Conservation (phyloP, 257 asterid species). For the Ehretia macrophylla region DNA sequence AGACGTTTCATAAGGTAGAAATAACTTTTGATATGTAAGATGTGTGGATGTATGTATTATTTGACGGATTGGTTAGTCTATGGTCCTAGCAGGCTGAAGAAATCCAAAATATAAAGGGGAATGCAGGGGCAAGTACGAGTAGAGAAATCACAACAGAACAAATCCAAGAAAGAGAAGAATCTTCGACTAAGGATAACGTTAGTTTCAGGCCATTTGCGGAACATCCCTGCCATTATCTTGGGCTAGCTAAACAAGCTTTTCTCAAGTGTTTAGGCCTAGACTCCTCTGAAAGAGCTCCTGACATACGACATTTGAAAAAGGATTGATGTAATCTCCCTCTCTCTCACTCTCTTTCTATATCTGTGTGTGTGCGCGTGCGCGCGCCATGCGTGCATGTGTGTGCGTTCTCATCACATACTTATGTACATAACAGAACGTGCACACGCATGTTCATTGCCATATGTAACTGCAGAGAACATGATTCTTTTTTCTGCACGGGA, state of each 20-base stretch:
- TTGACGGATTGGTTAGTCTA: neutral
- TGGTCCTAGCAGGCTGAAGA: conserved; percentile 30
- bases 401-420: too few species aligned
- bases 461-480: too few species aligned
- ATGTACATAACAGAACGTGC: too few species aligned
- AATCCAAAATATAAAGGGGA: conserved; percentile 15
- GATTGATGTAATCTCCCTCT: conserved; percentile 31
- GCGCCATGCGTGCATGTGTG: too few species aligned
- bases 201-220: conserved; percentile 22
- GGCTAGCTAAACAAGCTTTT: conserved; percentile 44
- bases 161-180: conserved; percentile 18
- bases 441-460: neutral
- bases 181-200: conserved; percentile 25
- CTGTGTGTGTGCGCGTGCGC: neutral
- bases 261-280: conserved; percentile 65
- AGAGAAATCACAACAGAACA: conserved; percentile 25
- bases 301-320: conserved; percentile 29
- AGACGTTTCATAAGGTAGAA: too few species aligned
- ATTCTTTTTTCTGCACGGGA: too few species aligned
- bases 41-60: neutral
- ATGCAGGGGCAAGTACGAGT: conserved; percentile 20
- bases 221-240: conserved; percentile 62
- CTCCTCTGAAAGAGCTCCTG: conserved; percentile 25
- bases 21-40: too few species aligned
- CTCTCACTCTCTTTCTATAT: conserved; percentile 1